Evolutionary conservation across 2,329 filamentous ascomycete genomes (phyloP).

Genomic region (Corynespora cassiicola): DNA sequence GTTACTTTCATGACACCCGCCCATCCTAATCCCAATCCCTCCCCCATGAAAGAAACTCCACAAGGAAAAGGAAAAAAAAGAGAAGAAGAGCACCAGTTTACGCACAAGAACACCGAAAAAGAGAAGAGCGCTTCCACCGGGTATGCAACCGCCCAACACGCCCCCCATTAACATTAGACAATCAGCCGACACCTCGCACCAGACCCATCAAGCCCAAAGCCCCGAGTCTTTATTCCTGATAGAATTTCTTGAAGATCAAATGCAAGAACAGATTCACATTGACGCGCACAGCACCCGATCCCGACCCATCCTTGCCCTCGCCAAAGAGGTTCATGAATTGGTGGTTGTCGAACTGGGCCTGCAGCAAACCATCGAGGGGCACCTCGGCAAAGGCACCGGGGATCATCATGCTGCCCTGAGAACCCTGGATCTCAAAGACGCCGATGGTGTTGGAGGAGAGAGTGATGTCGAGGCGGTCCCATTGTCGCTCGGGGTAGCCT

Average conservation of each 20-base stretch:
- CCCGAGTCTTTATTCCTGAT: constrained; percentile 56
- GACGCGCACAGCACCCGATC: constrained; percentile 67
- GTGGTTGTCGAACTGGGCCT: constrained; percentile 96
- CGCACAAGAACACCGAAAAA: too few species aligned
- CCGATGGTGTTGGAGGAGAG: constrained; percentile 94
- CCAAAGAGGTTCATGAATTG: constrained; percentile 93
- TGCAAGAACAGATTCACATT: constrained; percentile 98
- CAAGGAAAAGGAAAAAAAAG: too few species aligned
- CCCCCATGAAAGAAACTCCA: too few species aligned
- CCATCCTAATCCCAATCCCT: too few species aligned
- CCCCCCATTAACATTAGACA: too few species aligned
- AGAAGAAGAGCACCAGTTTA: too few species aligned
- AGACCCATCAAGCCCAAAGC: too few species aligned
- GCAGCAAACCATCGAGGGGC: constrained; percentile 89
- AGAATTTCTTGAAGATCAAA: constrained; percentile 99
- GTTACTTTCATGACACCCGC: too few species aligned
- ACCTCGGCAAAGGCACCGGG: constrained; percentile 89
- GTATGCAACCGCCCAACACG: too few species aligned
- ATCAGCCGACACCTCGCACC: too few species aligned
- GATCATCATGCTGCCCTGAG: constrained; percentile 91
- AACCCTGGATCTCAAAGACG: constrained; percentile 90
- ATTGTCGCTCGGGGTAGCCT: constrained; percentile 81
- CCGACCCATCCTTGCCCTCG: constrained; percentile 23
- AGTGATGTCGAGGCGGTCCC: constrained; percentile 91
- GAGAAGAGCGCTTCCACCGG: too few species aligned